Evolutionary conservation across 176 grass and related monocot genomes (phyloP).

Genomic region (Aegilops longissima): DNA sequence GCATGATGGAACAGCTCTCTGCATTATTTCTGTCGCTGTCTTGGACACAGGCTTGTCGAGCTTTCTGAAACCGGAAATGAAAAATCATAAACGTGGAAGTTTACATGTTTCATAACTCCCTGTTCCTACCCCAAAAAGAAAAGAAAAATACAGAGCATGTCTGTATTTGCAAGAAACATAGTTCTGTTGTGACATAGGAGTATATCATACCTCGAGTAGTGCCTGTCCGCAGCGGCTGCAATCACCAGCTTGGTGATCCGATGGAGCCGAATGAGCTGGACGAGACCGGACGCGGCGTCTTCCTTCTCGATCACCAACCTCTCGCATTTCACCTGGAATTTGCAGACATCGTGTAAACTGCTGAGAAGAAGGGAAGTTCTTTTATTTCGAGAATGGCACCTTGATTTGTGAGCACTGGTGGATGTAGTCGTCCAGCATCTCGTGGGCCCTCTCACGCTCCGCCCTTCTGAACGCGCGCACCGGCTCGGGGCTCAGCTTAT

Average conservation of each 20-base stretch:
- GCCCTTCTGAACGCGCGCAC: slow-evolving; percentile 47
- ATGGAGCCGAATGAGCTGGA: slow-evolving; percentile 52
- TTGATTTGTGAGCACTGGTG: slow-evolving; percentile 46
- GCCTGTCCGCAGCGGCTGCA: slow-evolving; percentile 48
- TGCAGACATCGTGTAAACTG: neutral
- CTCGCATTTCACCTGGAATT: slow-evolving; percentile 55
- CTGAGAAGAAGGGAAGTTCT: neutral
- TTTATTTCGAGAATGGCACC: slow-evolving; percentile 19
- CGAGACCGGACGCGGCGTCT: slow-evolving; percentile 39
- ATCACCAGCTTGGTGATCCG: slow-evolving; percentile 50
- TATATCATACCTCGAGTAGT: slow-evolving; percentile 49
- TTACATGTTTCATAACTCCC: neutral
- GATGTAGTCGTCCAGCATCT: slow-evolving; percentile 43
- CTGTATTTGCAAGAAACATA: neutral
- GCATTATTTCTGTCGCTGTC: slow-evolving; percentile 48
- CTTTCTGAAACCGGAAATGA: slow-evolving; percentile 38
- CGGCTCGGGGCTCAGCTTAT: slow-evolving; percentile 37
- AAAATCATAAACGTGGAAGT: no score
- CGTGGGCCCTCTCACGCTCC: slow-evolving; percentile 49
- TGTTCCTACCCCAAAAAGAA: neutral
- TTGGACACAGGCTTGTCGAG: slow-evolving; percentile 43
- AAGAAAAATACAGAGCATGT: neutral
- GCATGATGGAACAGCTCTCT: slow-evolving; percentile 61
- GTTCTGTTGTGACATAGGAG: neutral
- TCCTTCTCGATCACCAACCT: slow-evolving; percentile 63